Percentiles rank a stretch among this genome's conserved stretches.
These are phyloP conservation scores for Epichloe gansuensis DNA, from an alignment of 2,329 filamentous ascomycete species.

Conservation along the genomic window DNA sequence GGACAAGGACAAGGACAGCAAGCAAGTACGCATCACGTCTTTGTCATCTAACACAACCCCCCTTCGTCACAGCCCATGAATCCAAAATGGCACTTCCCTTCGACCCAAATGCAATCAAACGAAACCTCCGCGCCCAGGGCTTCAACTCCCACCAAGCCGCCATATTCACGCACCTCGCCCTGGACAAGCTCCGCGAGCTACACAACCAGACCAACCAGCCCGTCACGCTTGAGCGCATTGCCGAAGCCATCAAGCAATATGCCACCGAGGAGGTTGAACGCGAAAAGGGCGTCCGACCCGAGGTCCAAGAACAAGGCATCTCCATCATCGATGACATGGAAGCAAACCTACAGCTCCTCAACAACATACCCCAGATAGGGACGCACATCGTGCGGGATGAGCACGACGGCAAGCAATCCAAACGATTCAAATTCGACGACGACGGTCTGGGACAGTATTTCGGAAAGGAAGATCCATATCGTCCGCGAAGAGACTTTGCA, in stretches of 20 bases:
- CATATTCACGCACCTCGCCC: slow-evolving; percentile 12
- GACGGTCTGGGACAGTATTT: slow-evolving; percentile 18
- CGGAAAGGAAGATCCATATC: slow-evolving; percentile 17
- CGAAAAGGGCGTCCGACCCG: slow-evolving; percentile 1
- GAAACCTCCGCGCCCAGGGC: slow-evolving; percentile 10
- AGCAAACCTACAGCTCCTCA: slow-evolving; percentile 4
- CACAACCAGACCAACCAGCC: slow-evolving; percentile 4
- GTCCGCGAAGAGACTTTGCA: not conserved
- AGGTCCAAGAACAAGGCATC: slow-evolving; percentile 4
- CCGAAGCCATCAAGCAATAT: slow-evolving; percentile 11
- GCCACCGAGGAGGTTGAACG: slow-evolving; percentile 10
- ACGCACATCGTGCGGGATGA: slow-evolving; percentile 6
- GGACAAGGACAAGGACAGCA: not conserved
- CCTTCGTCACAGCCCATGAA: too few species aligned
- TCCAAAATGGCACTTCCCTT: slow-evolving; percentile 9
- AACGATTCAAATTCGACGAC: slow-evolving; percentile 18
- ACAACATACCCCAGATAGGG: not conserved
- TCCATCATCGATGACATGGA: slow-evolving; percentile 8
- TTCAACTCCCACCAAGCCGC: slow-evolving; percentile 11
- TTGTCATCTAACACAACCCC: not conserved
- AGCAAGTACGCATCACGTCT: not conserved
- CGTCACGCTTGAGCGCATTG: slow-evolving; percentile 10
- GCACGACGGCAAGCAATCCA: slow-evolving; percentile 8
- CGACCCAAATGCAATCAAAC: slow-evolving; percentile 9
- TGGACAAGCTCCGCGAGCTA: slow-evolving; percentile 10